Evolutionary conservation across 2,329 filamentous ascomycete genomes (phyloP), one percentile per base, ranked within the genome.

Genomic region (Coniochaeta hoffmannii): DNA sequence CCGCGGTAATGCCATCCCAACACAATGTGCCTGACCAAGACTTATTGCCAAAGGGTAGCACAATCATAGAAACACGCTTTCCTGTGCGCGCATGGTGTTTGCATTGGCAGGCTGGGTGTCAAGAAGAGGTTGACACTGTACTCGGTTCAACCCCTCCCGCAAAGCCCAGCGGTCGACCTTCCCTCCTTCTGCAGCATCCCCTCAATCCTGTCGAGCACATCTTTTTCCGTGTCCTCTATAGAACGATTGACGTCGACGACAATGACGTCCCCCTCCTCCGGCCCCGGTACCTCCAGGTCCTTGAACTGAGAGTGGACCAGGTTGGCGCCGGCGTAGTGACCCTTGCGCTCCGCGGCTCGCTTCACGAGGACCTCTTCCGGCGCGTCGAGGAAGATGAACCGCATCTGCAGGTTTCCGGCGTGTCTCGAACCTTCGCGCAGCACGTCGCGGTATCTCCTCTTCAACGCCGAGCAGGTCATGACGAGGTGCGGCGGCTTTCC

Each of bases 401-500:
- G 85, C 31, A 91, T 76, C 34, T 76, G 74, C 12, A 85, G 75
- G 19, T 76, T 74, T 15, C 76, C 76, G 50, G 77, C 73, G 59
- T 78, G 74, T 63, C 81, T 81, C 5, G 78, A 76, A 2, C 82
- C 82, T 7, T 81, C 73, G 19, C 83, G 78, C 62, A 86, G 79
- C 31, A 85, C 76, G 59, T 90, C 86, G 56, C 88, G 83, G 73
- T 91, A 92, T 68, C 86, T 87, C 60, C 83, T 82, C 71, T 90
- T 90, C 17, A 92, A 75, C 0, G 88, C 88, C n/a, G 86, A 89
- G 74, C 88, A 92, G 53, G 88, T 89, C 55, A 91, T 80, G 54
- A 91, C 82, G 24, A 90, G 86, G 35, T 86, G 79, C 26, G 75
- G 68, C 2, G 77, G 72, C 15, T 58, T 56, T 8, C 73, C 71